These are phyloP conservation scores for Herpetospermum pedunculosum DNA, from an alignment of 306 rosid genomes.

Conservation along the genomic window DNA sequence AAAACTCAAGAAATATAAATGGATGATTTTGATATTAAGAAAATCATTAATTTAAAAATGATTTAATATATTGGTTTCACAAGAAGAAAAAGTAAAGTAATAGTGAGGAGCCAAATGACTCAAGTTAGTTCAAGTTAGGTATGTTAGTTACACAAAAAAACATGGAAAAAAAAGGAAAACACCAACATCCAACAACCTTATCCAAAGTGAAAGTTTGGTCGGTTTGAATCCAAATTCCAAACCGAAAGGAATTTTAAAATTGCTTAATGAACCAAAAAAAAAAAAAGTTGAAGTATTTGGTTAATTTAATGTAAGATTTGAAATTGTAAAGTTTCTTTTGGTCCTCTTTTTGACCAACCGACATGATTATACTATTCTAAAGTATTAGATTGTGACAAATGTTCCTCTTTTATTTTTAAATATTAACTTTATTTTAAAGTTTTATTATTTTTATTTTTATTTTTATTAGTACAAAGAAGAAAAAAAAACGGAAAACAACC, in stretches of 20 bases:
- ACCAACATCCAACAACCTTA: neutral
- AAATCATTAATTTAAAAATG: too few relatives aligned
- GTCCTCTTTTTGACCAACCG: neutral
- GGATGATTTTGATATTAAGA: too few relatives aligned
- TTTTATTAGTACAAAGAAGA: too few relatives aligned
- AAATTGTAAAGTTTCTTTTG: neutral
- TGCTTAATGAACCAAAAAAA: neutral
- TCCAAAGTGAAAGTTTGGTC: neutral
- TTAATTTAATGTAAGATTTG: neutral
- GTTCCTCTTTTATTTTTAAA: neutral
- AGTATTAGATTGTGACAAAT: neutral
- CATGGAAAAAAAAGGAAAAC: too few relatives aligned
- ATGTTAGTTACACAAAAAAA: slow-evolving; percentile 2
- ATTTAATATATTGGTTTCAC: too few relatives aligned
- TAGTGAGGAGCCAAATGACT: neutral
- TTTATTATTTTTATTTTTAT: too few relatives aligned
- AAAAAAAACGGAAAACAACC: too few relatives aligned
- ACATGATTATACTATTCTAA: neutral
- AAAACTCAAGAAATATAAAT: too few relatives aligned
- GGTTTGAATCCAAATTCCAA: slow-evolving; percentile 4
- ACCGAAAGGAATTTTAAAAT: neutral
- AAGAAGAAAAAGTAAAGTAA: neutral
- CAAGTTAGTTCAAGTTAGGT: neutral
- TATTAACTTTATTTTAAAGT: too few relatives aligned
- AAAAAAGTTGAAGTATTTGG: neutral